Percentiles rank a stretch among this genome's conserved stretches.
Conservation (phyloP, 225 moss, liverwort and hornwort species). For the Physcomitrellopsis africana region DNA sequence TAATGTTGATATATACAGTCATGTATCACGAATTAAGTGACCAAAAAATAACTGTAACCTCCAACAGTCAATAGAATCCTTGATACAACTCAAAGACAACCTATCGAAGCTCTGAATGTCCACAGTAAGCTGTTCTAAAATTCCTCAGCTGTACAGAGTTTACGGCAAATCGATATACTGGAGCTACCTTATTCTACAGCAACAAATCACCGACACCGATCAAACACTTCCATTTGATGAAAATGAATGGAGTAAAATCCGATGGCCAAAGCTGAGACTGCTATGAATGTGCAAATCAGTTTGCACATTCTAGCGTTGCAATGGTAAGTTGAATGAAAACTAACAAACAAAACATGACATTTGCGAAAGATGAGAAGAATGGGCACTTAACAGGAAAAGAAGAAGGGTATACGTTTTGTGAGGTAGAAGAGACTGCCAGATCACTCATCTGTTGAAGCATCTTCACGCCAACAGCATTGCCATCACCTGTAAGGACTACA, state of each 20-base stretch:
- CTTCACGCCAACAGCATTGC: not conserved
- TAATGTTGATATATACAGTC: too few relatives aligned
- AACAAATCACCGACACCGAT: conserved; percentile 18
- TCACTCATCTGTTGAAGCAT: conserved; percentile 11
- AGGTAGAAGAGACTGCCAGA: not conserved
- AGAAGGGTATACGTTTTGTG: not conserved
- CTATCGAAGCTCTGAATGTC: too few relatives aligned
- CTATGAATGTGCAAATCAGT: conserved; percentile 17
- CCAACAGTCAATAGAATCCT: too few relatives aligned
- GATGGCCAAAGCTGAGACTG: not conserved
- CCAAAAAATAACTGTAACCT: too few relatives aligned
- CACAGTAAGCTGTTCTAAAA: too few relatives aligned
- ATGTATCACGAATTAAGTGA: too few relatives aligned
- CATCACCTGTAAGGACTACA: not conserved
- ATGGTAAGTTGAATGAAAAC: not conserved
- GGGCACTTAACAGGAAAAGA: conserved; percentile 22
- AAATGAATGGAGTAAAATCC: not conserved
- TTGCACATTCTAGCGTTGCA: not conserved
- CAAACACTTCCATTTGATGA: not conserved
- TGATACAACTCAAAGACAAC: too few relatives aligned
- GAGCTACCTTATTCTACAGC: conserved; percentile 9
- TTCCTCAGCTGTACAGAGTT: too few relatives aligned
- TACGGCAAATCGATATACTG: too few relatives aligned
- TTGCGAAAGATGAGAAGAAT: conserved; percentile 27
- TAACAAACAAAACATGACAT: conserved; percentile 2